phyloP scores from a whole-genome alignment of 2,329 filamentous ascomycete species.

The Huntiella abstrusa region DNA sequence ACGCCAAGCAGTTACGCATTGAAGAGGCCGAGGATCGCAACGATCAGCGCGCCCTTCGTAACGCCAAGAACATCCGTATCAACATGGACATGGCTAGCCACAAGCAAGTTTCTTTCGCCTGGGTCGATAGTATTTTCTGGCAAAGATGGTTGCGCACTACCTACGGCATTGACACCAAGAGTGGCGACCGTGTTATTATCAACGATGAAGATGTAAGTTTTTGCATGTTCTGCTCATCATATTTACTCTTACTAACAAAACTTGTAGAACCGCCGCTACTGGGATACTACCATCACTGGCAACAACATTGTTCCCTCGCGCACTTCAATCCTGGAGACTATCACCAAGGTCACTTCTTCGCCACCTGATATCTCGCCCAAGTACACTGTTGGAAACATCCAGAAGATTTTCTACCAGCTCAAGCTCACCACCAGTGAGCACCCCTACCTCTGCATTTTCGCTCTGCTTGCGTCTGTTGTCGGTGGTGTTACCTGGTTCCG shows the following conservation, averaged over 20 bases:
- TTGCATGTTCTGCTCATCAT: not conserved
- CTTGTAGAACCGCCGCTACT: constrained; percentile 69
- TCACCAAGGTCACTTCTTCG: constrained; percentile 49
- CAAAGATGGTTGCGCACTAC: constrained; percentile 92
- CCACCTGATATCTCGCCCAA: constrained; percentile 58
- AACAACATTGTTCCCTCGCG: constrained; percentile 79
- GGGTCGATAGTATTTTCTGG: constrained; percentile 96
- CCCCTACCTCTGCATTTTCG: constrained; percentile 36
- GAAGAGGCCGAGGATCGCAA: constrained; percentile 90
- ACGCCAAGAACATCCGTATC: constrained; percentile 80
- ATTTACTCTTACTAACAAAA: constrained; percentile 18
- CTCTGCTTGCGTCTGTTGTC: constrained; percentile 21
- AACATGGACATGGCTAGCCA: constrained; percentile 74
- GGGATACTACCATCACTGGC: constrained; percentile 79
- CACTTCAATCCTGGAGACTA: constrained; percentile 76
- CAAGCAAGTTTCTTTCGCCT: constrained; percentile 85
- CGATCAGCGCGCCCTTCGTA: constrained; percentile 68
- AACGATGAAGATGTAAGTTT: constrained; percentile 85
- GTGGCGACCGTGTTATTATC: constrained; percentile 85
- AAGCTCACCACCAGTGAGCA: constrained; percentile 39
- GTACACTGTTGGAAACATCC: constrained; percentile 53
- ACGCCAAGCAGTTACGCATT: constrained; percentile 85
- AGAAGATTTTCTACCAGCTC: constrained; percentile 53
- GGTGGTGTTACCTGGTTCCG: constrained; percentile 26
- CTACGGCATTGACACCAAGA: constrained; percentile 73